Evolutionary conservation across 176 grass and related monocot genomes (phyloP).

Genomic region (Hordeum marinum): DNA sequence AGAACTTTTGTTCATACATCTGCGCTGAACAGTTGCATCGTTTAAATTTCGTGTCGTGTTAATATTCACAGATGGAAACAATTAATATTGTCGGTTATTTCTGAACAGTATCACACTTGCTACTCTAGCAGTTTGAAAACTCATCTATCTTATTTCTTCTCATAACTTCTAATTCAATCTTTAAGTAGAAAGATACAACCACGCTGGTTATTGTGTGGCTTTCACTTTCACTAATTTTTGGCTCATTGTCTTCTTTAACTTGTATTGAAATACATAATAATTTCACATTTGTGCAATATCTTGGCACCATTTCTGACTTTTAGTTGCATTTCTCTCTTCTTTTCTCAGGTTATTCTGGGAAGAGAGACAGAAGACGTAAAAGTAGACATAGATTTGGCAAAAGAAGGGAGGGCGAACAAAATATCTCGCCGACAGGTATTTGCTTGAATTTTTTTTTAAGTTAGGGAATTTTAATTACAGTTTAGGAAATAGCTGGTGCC

Average conservation of each 20-base stretch:
- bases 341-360: slow-evolving; percentile 80
- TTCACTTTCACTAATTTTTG: not conserved
- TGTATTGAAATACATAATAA: slow-evolving; percentile 1
- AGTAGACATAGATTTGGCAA: slow-evolving; percentile 97
- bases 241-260: not conserved
- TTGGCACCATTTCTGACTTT: slow-evolving; percentile 17
- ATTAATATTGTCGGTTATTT: not conserved
- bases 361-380: slow-evolving; percentile 86
- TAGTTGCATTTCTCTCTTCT: not conserved
- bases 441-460: not conserved
- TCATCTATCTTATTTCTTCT: slow-evolving; percentile 1
- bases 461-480: slow-evolving; percentile 11
- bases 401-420: slow-evolving; percentile 92
- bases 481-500: slow-evolving; percentile 19
- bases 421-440: slow-evolving; percentile 89
- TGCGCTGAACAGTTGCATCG: not conserved
- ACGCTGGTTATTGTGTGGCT: not conserved
- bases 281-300: slow-evolving; percentile 3
- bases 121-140: not conserved
- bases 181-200: not conserved
- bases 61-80: not conserved
- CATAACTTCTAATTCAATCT: slow-evolving; percentile 12
- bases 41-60: not conserved
- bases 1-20: not conserved
- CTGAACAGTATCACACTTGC: not conserved